A percentile compares a stretch with the other conserved stretches of the same genome.
phyloP scores from a whole-genome alignment of 2,329 filamentous ascomycete species.

The Trichophyton rubrum region DNA sequence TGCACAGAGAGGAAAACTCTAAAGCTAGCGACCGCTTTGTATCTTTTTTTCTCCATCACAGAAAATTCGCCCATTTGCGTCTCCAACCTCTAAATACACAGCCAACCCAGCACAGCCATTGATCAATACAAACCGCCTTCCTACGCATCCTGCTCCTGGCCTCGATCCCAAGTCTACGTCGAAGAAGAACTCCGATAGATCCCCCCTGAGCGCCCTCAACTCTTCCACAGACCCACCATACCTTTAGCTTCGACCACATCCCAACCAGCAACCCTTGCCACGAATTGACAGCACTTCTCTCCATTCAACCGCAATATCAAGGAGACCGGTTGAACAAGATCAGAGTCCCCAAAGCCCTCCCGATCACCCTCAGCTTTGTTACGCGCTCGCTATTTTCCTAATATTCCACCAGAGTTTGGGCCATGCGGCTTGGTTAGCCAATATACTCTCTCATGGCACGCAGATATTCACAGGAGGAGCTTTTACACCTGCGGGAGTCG shows the following conservation, averaged over 20 bases:
- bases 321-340: background rate
- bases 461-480: conserved; percentile 64
- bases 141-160: background rate
- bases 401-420: background rate
- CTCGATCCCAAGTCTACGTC: background rate
- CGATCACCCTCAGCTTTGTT: background rate
- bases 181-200: background rate
- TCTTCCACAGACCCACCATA: background rate
- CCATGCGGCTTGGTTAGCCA: conserved; percentile 15
- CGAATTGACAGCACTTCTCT: background rate
- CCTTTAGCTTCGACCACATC: background rate
- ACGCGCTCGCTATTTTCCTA: background rate
- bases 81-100: background rate
- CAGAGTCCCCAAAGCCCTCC: background rate
- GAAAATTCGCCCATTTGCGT: background rate
- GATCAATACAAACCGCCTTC: background rate
- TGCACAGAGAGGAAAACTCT: conserved; percentile 1
- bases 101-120: background rate
- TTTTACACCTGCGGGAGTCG: conserved; percentile 65
- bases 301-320: background rate
- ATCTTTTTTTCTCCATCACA: background rate
- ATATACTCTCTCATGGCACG: conserved; percentile 25
- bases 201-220: background rate
- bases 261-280: conserved; percentile 2
- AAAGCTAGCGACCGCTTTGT: conserved; percentile 4